Evolutionary conservation across 208 protist genomes (phyloP).

Genomic region (Trypanosoma avium): DNA sequence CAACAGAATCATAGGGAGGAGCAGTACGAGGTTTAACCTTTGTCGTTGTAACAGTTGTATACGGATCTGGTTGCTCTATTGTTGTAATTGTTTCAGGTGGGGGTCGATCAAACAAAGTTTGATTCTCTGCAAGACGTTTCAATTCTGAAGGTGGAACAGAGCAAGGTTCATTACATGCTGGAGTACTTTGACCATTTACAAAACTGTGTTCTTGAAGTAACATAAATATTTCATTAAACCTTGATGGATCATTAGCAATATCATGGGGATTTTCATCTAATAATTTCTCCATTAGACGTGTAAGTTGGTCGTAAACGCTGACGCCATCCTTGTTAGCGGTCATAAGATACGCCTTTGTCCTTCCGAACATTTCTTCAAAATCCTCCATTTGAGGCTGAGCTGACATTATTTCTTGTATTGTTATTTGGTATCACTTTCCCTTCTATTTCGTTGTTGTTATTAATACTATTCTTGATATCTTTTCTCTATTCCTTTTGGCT

Average conservation of each 20-base stretch:
- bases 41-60: conserved; percentile 90
- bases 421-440: not conserved
- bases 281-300: conserved; percentile 78
- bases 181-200: conserved; percentile 66
- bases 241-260: conserved; percentile 63
- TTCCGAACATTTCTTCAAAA: conserved; percentile 71
- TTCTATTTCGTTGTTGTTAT: not conserved
- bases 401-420: conserved; percentile 23
- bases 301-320: conserved; percentile 92
- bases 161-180: conserved; percentile 62
- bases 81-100: conserved; percentile 77
- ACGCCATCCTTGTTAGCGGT: conserved; percentile 83
- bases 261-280: conserved; percentile 81
- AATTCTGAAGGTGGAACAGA: conserved; percentile 65
- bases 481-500: too few relatives aligned
- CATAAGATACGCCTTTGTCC: conserved; percentile 90
- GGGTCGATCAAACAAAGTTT: conserved; percentile 72
- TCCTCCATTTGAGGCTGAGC: conserved; percentile 28
- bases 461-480: too few relatives aligned
- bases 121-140: conserved; percentile 65
- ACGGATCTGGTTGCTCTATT: conserved; percentile 89
- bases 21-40: conserved; percentile 77
- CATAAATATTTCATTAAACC: conserved; percentile 74
- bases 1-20: conserved; percentile 69
- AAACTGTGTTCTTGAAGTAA: conserved; percentile 86